Evolutionary conservation across 2,329 filamentous ascomycete species (phyloP).

Genomic region (Aspergillus pseudoterreus): DNA sequence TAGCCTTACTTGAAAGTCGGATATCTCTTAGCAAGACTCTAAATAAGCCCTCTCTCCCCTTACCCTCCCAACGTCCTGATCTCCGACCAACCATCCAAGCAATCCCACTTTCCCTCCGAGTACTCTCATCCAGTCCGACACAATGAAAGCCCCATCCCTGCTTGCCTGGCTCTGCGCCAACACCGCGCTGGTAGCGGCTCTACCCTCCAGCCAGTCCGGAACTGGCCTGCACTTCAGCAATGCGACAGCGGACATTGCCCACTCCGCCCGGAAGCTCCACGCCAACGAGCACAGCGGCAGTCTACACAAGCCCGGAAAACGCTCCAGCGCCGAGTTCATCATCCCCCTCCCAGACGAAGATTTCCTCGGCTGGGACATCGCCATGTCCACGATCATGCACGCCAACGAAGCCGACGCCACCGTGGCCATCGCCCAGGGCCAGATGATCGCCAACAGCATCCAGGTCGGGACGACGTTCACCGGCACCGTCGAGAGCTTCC

Average conservation of each 20-base stretch:
- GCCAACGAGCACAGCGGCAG: too few relatives aligned
- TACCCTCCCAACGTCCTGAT: neutral
- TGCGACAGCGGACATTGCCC: too few relatives aligned
- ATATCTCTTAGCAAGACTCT: too few relatives aligned
- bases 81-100: neutral
- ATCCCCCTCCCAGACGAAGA: conserved; percentile 13
- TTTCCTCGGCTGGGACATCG: conserved; percentile 17
- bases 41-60: neutral
- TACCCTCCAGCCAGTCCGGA: conserved; percentile 1
- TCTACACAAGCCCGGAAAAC: neutral
- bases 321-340: conserved; percentile 9
- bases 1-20: too few relatives aligned
- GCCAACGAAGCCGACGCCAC: conserved; percentile 14
- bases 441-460: conserved; percentile 14
- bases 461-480: conserved; percentile 5
- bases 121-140: neutral
- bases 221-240: too few relatives aligned
- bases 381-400: conserved; percentile 15
- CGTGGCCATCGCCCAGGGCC: conserved; percentile 10
- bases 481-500: conserved; percentile 8
- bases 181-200: neutral
- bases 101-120: too few relatives aligned
- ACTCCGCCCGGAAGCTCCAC: too few relatives aligned
- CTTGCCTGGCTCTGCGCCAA: neutral
- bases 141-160: conserved; percentile 3